A percentile compares a stretch with the other conserved stretches of the same genome.
phyloP scores from a whole-genome alignment of 2,329 filamentous ascomycete species.

The Fusarium dlaminii region DNA sequence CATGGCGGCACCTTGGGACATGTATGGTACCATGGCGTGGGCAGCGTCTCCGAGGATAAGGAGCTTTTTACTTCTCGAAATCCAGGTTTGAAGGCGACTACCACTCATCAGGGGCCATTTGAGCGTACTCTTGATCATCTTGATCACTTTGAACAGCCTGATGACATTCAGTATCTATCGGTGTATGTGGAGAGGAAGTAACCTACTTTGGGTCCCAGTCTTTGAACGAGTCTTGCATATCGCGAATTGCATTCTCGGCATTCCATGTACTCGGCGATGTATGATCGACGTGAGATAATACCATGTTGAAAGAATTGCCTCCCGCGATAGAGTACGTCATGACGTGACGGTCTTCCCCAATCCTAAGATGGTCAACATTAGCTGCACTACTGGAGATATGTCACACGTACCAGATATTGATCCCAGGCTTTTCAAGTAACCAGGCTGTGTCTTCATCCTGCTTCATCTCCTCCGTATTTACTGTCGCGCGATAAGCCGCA shows the following conservation, averaged over 20 bases:
- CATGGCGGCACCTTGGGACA: constrained; percentile 14
- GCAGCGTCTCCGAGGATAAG: neutral
- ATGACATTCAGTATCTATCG: neutral
- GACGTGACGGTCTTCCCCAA: neutral
- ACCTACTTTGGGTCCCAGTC: constrained; percentile 3
- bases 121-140: neutral
- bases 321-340: constrained; percentile 4
- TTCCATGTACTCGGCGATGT: neutral
- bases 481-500: neutral
- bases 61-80: neutral
- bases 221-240: neutral
- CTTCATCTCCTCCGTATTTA: neutral
- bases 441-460: neutral
- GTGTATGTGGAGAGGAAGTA: rapidly evolving
- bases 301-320: constrained; percentile 5
- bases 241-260: neutral
- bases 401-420: neutral
- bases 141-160: neutral
- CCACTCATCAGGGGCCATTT: neutral
- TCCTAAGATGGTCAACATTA: neutral
- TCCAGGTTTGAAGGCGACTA: neutral
- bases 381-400: rapidly evolving
- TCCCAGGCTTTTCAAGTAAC: neutral
- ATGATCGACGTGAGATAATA: neutral
- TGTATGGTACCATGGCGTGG: constrained; percentile 8